phyloP scores from a whole-genome alignment of 257 asterid genomes.

The Nicotiana tabacum region DNA sequence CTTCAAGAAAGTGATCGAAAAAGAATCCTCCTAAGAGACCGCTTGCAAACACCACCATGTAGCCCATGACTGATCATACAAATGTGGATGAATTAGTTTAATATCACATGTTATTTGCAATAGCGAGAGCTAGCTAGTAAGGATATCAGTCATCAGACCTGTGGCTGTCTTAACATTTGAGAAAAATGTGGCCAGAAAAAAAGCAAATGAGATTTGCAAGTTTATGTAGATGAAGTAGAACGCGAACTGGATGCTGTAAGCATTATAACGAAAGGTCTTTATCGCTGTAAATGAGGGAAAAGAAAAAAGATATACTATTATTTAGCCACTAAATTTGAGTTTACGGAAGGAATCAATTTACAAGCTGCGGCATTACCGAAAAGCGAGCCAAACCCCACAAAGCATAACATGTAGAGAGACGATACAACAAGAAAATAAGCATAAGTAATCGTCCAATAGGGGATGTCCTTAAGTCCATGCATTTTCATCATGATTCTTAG shows the following conservation, averaged over 20 bases:
- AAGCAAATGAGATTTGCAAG: constrained; percentile 85
- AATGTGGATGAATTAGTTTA: constrained; percentile 1
- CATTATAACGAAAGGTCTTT: constrained; percentile 67
- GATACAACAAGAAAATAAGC: constrained; percentile 85
- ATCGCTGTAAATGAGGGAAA: constrained; percentile 45
- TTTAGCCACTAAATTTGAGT: background rate
- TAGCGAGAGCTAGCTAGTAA: background rate
- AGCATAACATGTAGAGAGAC: constrained; percentile 64
- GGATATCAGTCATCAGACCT: constrained; percentile 58
- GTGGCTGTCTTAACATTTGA: constrained; percentile 73
- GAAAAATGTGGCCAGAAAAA: constrained; percentile 75
- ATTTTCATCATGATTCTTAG: constrained; percentile 98
- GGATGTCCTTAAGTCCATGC: constrained; percentile 97
- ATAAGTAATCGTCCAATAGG: constrained; percentile 94
- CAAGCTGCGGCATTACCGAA: constrained; percentile 40
- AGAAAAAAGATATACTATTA: constrained; percentile 11
- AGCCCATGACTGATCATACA: constrained; percentile 64
- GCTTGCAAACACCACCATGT: constrained; percentile 71
- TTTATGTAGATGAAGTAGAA: constrained; percentile 90
- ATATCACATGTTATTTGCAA: background rate
- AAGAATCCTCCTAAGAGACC: constrained; percentile 94
- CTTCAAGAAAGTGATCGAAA: constrained; percentile 72
- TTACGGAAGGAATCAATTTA: constrained; percentile 2
- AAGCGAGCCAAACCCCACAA: constrained; percentile 74
- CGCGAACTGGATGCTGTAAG: constrained; percentile 77